phyloP scores from a whole-genome alignment of 164 flowering plant species.

The Vitis vinifera region DNA sequence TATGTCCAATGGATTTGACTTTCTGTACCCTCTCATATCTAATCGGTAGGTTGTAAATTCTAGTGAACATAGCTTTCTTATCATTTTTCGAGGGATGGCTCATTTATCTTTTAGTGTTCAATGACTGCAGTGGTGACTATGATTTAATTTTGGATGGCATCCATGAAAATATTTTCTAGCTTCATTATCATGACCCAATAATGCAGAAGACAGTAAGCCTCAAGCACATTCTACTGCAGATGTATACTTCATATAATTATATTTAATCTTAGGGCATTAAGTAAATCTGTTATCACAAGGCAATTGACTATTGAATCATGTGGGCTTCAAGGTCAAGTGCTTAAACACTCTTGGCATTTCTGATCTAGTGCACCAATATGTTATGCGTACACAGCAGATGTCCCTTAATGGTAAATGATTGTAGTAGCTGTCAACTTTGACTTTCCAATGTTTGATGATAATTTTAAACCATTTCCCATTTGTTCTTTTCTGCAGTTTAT shows the following conservation, averaged over 20 bases:
- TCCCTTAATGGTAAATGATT: conserved; percentile 60
- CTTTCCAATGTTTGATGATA: neutral
- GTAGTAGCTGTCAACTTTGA: neutral
- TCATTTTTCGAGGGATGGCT: conserved; percentile 4
- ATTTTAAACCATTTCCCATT: neutral
- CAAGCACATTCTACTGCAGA: neutral
- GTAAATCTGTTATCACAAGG: conserved; percentile 1
- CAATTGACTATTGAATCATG: conserved; percentile 5
- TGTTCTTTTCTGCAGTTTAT: conserved; percentile 55
- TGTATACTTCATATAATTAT: conserved; percentile 1
- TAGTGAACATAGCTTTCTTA: neutral
- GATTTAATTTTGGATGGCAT: too few relatives aligned
- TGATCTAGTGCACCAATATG: conserved; percentile 68
- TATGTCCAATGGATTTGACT: too few relatives aligned
- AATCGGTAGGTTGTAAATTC: conserved; percentile 54
- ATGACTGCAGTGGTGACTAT: conserved; percentile 24
- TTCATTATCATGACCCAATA: conserved; percentile 82
- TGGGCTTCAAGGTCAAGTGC: conserved; percentile 68
- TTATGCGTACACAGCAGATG: conserved; percentile 81
- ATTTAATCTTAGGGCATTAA: neutral
- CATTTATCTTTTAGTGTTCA: conserved; percentile 9
- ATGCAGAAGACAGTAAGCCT: conserved; percentile 89
- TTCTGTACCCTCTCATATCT: conserved; percentile 67
- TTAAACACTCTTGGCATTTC: conserved; percentile 66
- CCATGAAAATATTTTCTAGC: conserved; percentile 17